Conservation (phyloP, 768 basidiomycete species). For the Trametes punicea region DNA sequence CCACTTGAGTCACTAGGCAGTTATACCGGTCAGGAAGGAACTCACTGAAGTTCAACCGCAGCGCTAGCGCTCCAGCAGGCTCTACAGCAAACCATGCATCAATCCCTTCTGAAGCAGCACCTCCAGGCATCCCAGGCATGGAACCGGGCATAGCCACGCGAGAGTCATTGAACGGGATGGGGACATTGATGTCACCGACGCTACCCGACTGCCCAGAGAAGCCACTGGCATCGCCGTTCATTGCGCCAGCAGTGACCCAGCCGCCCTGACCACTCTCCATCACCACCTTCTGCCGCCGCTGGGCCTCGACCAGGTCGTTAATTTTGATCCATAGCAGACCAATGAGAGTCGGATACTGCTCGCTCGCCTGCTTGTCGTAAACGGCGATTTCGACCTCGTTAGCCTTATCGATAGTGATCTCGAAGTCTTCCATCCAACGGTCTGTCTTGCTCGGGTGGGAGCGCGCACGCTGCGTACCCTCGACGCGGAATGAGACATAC, state of each 20-base stretch:
- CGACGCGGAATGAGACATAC: constrained; percentile 90
- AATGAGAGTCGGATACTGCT: constrained; percentile 80
- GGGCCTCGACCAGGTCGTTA: constrained; percentile 89
- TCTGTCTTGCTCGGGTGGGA: constrained; percentile 93
- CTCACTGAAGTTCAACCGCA: constrained; percentile 91
- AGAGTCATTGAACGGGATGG: constrained; percentile 34
- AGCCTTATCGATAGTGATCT: constrained; percentile 94
- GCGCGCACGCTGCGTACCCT: constrained; percentile 88
- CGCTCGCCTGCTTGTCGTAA: constrained; percentile 86
- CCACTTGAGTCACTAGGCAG: constrained; percentile 11
- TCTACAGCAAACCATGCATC: constrained; percentile 98
- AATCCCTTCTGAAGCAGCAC: constrained; percentile 62
- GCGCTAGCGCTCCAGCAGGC: constrained; percentile 88
- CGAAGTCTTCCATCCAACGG: constrained; percentile 97
- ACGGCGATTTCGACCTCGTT: constrained; percentile 97
- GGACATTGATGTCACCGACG: constrained; percentile 43
- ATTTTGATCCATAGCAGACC: constrained; percentile 95
- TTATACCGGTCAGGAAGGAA: constrained; percentile 16
- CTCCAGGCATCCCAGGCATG: constrained; percentile 14
- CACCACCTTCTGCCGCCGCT: constrained; percentile 87
- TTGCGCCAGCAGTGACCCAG: constrained; percentile 94
- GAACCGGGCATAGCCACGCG: constrained; percentile 15
- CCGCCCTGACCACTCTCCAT: constrained; percentile 83
- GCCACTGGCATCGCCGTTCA: constrained; percentile 59
- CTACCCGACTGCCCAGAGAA: constrained; percentile 49